Evolutionary conservation across 306 rosid genomes (phyloP).

Genomic region (Albizia julibrissin): DNA sequence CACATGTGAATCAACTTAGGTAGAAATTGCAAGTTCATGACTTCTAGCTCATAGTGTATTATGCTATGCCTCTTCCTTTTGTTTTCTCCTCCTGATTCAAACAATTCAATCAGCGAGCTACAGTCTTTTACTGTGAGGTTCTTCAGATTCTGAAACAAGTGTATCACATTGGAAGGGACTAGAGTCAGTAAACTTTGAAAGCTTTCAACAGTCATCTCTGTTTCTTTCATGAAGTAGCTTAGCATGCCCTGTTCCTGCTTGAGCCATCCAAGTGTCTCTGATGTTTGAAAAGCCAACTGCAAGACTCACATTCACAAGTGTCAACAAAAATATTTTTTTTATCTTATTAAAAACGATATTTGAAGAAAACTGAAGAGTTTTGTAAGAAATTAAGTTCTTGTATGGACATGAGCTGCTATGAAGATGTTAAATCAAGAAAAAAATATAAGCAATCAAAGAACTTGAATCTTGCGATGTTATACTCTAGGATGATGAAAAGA

Average conservation of each 20-base stretch:
- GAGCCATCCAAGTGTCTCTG: conserved; percentile 27
- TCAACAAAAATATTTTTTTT: not conserved
- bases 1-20: conserved; percentile 28
- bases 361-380: not conserved
- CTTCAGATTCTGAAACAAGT: conserved; percentile 26
- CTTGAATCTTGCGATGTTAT: not conserved
- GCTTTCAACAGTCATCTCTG: conserved; percentile 9
- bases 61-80: not conserved
- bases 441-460: not conserved
- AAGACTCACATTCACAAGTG: not conserved
- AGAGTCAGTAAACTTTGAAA: conserved; percentile 25
- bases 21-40: conserved; percentile 16
- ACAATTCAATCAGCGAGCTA: conserved; percentile 21
- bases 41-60: conserved; percentile 21
- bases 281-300: conserved; percentile 29
- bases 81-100: conserved; percentile 26
- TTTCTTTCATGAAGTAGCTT: conserved; percentile 20
- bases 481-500: not conserved
- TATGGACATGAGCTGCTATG: not conserved
- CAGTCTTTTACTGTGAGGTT: conserved; percentile 30
- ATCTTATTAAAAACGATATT: not conserved
- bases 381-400: not conserved
- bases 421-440: not conserved
- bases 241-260: conserved; percentile 10
- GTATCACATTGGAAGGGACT: conserved; percentile 26